These are phyloP conservation scores for Penium margaritaceum DNA, from an alignment of 139 green algal genomes.

Conservation along the genomic window DNA sequence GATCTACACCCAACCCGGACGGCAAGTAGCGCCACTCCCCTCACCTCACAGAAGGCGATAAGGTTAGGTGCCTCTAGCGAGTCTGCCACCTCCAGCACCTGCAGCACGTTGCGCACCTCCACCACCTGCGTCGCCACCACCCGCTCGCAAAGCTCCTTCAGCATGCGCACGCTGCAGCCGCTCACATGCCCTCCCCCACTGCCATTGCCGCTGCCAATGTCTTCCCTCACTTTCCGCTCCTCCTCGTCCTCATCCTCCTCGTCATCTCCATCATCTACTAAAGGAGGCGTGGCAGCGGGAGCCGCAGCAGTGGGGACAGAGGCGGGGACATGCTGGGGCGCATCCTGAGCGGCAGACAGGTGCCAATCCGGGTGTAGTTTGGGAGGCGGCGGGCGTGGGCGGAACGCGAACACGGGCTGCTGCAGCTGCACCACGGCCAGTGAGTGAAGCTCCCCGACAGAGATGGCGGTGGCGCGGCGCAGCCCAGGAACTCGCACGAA, in stretches of 20 bases:
- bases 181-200: background rate
- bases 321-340: too few relatives aligned
- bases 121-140: slow-evolving; percentile 62
- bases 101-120: slow-evolving; percentile 64
- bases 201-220: background rate
- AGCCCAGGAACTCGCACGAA: slow-evolving; percentile 54
- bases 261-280: background rate
- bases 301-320: too few relatives aligned
- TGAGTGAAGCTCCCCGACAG: slow-evolving; percentile 85
- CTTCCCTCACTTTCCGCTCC: background rate
- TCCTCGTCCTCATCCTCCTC: background rate
- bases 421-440: slow-evolving; percentile 47
- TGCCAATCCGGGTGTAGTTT: too few relatives aligned
- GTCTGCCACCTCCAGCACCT: slow-evolving; percentile 75
- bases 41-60: slow-evolving; percentile 56
- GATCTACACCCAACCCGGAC: background rate
- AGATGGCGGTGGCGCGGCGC: slow-evolving; percentile 50
- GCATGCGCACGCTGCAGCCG: background rate
- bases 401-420: slow-evolving; percentile 51
- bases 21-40: background rate
- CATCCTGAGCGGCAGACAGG: too few relatives aligned
- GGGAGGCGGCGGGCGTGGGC: slow-evolving; percentile 27
- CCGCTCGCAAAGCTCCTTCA: slow-evolving; percentile 69
- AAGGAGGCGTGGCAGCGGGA: too few relatives aligned
- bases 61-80: slow-evolving; percentile 59